A percentile compares a stretch with the other conserved stretches of the same genome.
These are phyloP conservation scores for Lithohypha guttulata DNA, from an alignment of 2,329 filamentous ascomycete species.

Conservation along the genomic window DNA sequence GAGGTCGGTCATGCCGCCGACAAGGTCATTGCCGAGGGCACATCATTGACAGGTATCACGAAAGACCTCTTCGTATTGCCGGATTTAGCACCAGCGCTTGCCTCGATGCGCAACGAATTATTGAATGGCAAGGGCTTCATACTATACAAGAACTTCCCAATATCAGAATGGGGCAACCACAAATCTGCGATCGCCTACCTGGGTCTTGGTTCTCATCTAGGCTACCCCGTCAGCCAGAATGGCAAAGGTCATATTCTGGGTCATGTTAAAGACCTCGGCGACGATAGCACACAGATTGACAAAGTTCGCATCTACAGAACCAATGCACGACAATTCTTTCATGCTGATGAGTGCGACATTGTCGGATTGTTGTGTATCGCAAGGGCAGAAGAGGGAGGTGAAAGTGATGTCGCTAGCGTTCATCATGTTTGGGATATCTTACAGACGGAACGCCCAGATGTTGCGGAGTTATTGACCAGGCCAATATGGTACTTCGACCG, in stretches of 20 bases:
- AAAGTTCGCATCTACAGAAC: constrained; percentile 85
- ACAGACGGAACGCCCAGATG: constrained; percentile 63
- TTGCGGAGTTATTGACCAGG: constrained; percentile 61
- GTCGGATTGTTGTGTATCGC: constrained; percentile 76
- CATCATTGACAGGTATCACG: constrained; percentile 60
- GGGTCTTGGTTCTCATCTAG: constrained; percentile 74
- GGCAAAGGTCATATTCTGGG: constrained; percentile 73
- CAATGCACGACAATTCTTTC: constrained; percentile 75
- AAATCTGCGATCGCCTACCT: constrained; percentile 86
- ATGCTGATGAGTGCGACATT: constrained; percentile 71
- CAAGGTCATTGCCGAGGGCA: constrained; percentile 53
- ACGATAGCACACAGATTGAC: constrained; percentile 70
- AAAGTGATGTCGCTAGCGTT: constrained; percentile 68
- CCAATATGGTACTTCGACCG: constrained; percentile 89
- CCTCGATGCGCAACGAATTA: constrained; percentile 51
- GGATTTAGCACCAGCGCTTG: constrained; percentile 43
- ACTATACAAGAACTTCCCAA: constrained; percentile 76
- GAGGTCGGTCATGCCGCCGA: constrained; percentile 60
- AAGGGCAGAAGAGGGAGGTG: constrained; percentile 68
- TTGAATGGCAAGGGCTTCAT: constrained; percentile 82
- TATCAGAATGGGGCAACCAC: constrained; percentile 60
- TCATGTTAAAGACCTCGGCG: constrained; percentile 80
- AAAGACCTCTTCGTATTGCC: constrained; percentile 54
- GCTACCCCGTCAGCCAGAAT: constrained; percentile 83
- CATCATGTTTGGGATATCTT: constrained; percentile 76